Evolutionary conservation across 2,329 filamentous ascomycete genomes (phyloP).

Genomic region (Talaromyces atroroseus): DNA sequence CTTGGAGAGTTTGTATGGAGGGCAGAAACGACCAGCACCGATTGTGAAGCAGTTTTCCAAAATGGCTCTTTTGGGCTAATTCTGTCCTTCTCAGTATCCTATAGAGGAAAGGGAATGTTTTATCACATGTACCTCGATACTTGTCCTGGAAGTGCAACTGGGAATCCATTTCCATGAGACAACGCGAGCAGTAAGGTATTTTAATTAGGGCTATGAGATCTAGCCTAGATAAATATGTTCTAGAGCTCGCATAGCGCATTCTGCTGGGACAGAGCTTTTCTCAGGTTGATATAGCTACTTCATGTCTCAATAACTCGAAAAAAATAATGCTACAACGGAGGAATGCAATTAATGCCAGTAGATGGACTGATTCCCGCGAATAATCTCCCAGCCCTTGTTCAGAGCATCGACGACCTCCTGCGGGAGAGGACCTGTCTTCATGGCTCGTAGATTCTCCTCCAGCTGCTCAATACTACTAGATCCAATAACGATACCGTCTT

Average conservation of each 20-base stretch:
- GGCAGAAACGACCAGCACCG: conserved; percentile 40
- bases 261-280: too few relatives aligned
- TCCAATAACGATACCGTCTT: conserved; percentile 38
- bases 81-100: not conserved
- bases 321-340: too few relatives aligned
- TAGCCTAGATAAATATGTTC: too few relatives aligned
- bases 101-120: not conserved
- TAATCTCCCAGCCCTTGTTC: conserved; percentile 18
- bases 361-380: too few relatives aligned
- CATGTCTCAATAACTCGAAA: too few relatives aligned
- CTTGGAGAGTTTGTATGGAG: conserved; percentile 37
- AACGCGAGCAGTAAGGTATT: too few relatives aligned
- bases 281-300: too few relatives aligned
- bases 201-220: too few relatives aligned
- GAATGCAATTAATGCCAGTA: too few relatives aligned
- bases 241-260: too few relatives aligned
- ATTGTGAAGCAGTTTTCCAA: conserved; percentile 46
- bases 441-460: conserved; percentile 36
- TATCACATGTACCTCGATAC: not conserved
- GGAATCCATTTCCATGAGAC: too few relatives aligned
- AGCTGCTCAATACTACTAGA: conserved; percentile 33
- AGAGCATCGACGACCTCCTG: conserved; percentile 35
- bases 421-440: conserved; percentile 35
- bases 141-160: too few relatives aligned
- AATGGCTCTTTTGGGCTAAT: conserved; percentile 33